A percentile compares a stretch with the other conserved stretches of the same genome.
Conservation (phyloP, 345 rosid genomes). For the Balakata baccata region DNA sequence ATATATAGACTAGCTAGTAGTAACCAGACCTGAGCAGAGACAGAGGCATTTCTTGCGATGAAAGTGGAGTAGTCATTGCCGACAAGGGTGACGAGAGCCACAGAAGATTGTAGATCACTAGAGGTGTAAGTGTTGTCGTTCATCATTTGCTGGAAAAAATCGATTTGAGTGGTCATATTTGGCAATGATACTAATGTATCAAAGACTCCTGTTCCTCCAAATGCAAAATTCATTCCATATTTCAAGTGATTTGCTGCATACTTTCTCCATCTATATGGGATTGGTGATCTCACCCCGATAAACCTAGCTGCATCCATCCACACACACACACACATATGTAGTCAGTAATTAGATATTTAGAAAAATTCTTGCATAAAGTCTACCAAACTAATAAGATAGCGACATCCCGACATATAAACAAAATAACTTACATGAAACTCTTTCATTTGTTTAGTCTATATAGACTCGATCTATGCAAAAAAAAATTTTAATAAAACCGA, state of each 20-base stretch:
- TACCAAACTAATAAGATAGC: too few species aligned
- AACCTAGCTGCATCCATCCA: slow-evolving; percentile 46
- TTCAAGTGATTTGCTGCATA: slow-evolving; percentile 28
- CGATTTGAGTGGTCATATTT: slow-evolving; percentile 80
- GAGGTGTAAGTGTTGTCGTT: slow-evolving; percentile 34
- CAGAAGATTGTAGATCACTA: slow-evolving; percentile 37
- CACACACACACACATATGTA: too few species aligned
- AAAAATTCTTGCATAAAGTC: too few species aligned
- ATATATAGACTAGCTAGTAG: too few species aligned
- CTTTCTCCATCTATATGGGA: slow-evolving; percentile 57
- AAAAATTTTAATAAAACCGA: too few species aligned
- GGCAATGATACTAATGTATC: slow-evolving; percentile 41
- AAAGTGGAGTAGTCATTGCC: slow-evolving; percentile 74
- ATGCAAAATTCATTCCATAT: slow-evolving; percentile 75
- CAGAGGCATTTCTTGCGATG: slow-evolving; percentile 37
- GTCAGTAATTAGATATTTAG: too few species aligned
- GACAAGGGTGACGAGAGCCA: slow-evolving; percentile 54
- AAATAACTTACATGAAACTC: too few species aligned
- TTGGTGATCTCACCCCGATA: slow-evolving; percentile 61
- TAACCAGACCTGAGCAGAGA: too few species aligned
- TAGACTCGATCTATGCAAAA: too few species aligned
- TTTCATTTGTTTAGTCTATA: too few species aligned
- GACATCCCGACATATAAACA: too few species aligned
- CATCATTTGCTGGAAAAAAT: slow-evolving; percentile 41
- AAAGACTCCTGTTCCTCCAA: slow-evolving; percentile 83